Percentiles rank a stretch among this genome's conserved stretches.
Evolutionary conservation across 148 eudicot genomes (phyloP).

Genomic region (Dysphania ambrosioides): DNA sequence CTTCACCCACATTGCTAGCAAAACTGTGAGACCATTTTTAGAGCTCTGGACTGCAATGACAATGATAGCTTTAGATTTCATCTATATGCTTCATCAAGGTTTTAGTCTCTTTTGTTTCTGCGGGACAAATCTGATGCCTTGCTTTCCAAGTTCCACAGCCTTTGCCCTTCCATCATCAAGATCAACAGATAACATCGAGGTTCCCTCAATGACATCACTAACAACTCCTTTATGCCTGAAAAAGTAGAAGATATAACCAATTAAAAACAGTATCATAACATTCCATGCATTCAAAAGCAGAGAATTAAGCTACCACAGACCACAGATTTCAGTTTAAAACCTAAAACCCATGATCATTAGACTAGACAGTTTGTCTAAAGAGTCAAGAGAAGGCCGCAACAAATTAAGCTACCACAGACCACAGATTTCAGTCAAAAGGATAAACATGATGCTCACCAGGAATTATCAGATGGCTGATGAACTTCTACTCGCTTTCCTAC

Average conservation of each 20-base stretch:
- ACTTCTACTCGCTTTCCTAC: slow-evolving; percentile 92
- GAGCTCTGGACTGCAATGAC: background rate
- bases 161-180: slow-evolving; percentile 79
- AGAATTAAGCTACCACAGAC: too few relatives aligned
- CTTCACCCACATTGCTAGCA: background rate
- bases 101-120: slow-evolving; percentile 60
- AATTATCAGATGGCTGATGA: slow-evolving; percentile 73
- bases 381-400: background rate
- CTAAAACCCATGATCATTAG: background rate
- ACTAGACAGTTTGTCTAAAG: background rate
- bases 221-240: slow-evolving; percentile 83
- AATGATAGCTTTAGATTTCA: background rate
- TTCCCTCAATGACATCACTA: slow-evolving; percentile 54
- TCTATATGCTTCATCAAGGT: slow-evolving; percentile 14
- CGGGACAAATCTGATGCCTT: slow-evolving; percentile 75
- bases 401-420: background rate
- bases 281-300: background rate
- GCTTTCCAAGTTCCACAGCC: slow-evolving; percentile 71
- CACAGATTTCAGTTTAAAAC: background rate
- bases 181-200: slow-evolving; percentile 60
- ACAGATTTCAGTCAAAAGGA: background rate
- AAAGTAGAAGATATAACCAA: slow-evolving; percentile 13
- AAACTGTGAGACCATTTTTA: background rate
- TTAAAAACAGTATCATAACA: background rate
- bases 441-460: slow-evolving; percentile 55